Evolutionary conservation across 495 filamentous ascomycete genomes (phyloP), one percentile per base, ranked within the genome.

Genomic region (Pyrenula massariospora): DNA sequence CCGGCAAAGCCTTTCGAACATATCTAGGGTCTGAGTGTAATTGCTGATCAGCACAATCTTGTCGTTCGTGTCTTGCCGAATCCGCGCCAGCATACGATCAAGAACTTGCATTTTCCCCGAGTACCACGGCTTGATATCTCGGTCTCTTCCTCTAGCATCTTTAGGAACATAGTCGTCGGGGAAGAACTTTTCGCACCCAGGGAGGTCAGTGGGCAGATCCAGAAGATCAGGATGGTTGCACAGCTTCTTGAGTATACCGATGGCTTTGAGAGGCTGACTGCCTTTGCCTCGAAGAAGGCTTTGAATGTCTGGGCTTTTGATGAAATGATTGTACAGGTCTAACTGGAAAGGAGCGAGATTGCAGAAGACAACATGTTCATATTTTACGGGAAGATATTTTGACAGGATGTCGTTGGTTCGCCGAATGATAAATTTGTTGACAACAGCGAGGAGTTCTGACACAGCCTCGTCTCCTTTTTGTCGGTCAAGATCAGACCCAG

Each of bases 291-390:
- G 80, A 2, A 99, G 81, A 52, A 99, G 75, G 31, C 85, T 89
- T 65, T 91, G 89, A 69, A 99, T 96, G 55, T 95, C 90, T 0
- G 94, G 93, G 54, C 91, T 95, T 52, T 88, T 84, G 68, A 99
- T 89, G 71, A 99, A 99, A 68, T 96, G 85, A 61, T 93, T 95
- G 71, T 99, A 99, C 5, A 99, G 76, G 58, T 85, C 88, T 50
- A 91, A 74, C 66, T 99, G 93, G 72, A 99, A 97, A 0, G 87
- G 84, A 22, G 91, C 85, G 25, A 96, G 78, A 63, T 94, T 95
- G 77, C 93, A 99, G 74, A 99, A 99, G n/a, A 99, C 94, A 24
- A 99, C 93, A 69, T 99, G 93, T 65, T 99, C 93, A 71, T 99
- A 99, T 72, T 99, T 99, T 71, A 97, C 83, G 1, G 93, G 94